Conservation (phyloP, 1,284 basidiomycete species). For the Sporisorium exsertum region DNA sequence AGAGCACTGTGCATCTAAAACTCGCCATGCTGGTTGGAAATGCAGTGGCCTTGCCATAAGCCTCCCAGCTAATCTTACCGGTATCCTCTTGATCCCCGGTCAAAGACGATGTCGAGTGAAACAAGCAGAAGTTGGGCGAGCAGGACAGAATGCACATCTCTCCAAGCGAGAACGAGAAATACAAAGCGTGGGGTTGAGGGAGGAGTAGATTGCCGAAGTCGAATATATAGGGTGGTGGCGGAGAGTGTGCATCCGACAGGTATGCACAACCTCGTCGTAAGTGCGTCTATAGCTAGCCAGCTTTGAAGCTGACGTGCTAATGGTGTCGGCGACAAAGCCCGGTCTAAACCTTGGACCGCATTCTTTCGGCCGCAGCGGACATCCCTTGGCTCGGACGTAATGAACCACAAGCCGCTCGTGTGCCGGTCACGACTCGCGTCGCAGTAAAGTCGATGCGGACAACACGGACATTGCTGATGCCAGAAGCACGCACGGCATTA, state of each 20-base stretch:
- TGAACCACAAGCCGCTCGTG: too few species aligned
- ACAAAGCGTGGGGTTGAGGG: background rate
- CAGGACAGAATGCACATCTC: background rate
- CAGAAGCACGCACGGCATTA: background rate
- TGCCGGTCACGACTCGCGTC: background rate
- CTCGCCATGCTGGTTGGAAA: too few species aligned
- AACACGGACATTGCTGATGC: background rate
- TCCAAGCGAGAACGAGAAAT: conserved; percentile 1
- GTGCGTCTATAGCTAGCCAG: background rate
- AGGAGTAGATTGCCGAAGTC: conserved; percentile 8
- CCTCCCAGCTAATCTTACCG: background rate
- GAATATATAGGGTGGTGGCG: background rate
- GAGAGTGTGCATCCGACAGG: background rate
- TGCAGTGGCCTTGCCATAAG: too few species aligned
- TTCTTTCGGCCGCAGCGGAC: background rate
- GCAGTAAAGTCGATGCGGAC: background rate
- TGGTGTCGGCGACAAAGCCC: background rate
- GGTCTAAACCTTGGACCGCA: background rate
- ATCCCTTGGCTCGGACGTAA: too few species aligned
- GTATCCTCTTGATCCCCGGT: conserved; percentile 10
- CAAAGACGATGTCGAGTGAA: background rate
- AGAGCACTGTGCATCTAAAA: too few species aligned
- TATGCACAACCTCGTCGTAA: conserved; percentile 1
- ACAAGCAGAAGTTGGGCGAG: background rate
- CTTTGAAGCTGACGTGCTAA: background rate